Percentiles rank a stretch among this genome's conserved stretches.
phyloP scores from a whole-genome alignment of 257 asterid species.

The Plectranthus barbatus region DNA sequence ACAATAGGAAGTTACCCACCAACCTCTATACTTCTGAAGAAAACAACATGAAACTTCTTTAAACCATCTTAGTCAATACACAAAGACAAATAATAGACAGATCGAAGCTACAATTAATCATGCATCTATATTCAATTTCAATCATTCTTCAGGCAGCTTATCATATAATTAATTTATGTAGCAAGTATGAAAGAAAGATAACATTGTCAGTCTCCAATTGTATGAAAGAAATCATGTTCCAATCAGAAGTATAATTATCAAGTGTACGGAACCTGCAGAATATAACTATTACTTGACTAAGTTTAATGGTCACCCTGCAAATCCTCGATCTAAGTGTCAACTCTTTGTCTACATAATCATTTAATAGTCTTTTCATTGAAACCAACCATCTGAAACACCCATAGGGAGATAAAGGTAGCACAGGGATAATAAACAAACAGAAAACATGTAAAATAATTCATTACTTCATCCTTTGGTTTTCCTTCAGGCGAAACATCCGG shows the following conservation, averaged over 20 bases:
- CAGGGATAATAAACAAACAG: background rate
- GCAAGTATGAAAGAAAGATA: background rate
- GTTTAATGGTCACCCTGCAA: background rate
- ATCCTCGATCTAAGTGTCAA: background rate
- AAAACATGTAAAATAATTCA: background rate
- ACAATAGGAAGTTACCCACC: background rate
- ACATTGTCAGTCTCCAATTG: background rate
- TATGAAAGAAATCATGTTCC: background rate
- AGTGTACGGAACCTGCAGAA: background rate
- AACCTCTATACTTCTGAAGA: background rate
- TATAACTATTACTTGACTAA: background rate
- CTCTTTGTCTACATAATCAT: background rate
- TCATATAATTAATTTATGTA: background rate
- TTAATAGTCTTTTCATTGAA: background rate
- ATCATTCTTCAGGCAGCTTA: background rate
- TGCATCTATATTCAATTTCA: background rate
- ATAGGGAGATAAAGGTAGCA: background rate
- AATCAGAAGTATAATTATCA: background rate
- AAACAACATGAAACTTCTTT: background rate
- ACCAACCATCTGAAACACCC: background rate
- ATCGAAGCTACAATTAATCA: background rate
- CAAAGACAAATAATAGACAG: conserved; percentile 3
- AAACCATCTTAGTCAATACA: conserved; percentile 5
- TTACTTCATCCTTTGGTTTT: conserved; percentile 89
- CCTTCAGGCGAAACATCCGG: conserved; percentile 98